A percentile compares a stretch with the other conserved stretches of the same genome.
phyloP scores from a whole-genome alignment of 768 basidiomycete genomes.

The Termitomyces sp. region DNA sequence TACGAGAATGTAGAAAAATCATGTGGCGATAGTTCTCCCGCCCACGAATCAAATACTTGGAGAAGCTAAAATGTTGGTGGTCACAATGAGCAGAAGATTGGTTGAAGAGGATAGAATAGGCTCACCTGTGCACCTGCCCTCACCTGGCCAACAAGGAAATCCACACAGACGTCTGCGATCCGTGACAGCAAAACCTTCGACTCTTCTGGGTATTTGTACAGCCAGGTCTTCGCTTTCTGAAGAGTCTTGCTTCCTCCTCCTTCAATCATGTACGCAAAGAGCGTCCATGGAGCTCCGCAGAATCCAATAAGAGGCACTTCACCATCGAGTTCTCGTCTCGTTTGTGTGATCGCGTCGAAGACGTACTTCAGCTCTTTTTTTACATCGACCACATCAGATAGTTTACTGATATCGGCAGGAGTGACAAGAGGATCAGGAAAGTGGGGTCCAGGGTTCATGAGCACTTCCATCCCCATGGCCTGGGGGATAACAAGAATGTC shows the following conservation, averaged over 20 bases:
- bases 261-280: constrained; percentile 98
- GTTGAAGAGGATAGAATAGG: neutral
- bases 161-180: constrained; percentile 87
- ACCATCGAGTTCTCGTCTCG: constrained; percentile 76
- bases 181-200: constrained; percentile 71
- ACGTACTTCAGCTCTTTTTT: constrained; percentile 86
- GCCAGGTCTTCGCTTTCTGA: constrained; percentile 90
- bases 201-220: constrained; percentile 86
- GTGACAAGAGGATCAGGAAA: constrained; percentile 84
- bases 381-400: constrained; percentile 68
- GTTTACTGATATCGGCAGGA: constrained; percentile 66
- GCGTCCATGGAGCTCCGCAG: constrained; percentile 96
- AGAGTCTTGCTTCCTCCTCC: constrained; percentile 91
- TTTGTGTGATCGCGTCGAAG: constrained; percentile 86
- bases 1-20: constrained; percentile 85
- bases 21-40: constrained; percentile 84
- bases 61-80: constrained; percentile 57
- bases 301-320: constrained; percentile 97
- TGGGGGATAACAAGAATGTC: constrained; percentile 98
- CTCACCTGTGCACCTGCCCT: constrained; percentile 93
- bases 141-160: constrained; percentile 89
- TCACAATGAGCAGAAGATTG: neutral
- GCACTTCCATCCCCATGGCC: constrained; percentile 93
- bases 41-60: constrained; percentile 98
- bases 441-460: constrained; percentile 90